Evolutionary conservation across 1,284 basidiomycete genomes (phyloP).

Genomic region (Meripilus lineatus): DNA sequence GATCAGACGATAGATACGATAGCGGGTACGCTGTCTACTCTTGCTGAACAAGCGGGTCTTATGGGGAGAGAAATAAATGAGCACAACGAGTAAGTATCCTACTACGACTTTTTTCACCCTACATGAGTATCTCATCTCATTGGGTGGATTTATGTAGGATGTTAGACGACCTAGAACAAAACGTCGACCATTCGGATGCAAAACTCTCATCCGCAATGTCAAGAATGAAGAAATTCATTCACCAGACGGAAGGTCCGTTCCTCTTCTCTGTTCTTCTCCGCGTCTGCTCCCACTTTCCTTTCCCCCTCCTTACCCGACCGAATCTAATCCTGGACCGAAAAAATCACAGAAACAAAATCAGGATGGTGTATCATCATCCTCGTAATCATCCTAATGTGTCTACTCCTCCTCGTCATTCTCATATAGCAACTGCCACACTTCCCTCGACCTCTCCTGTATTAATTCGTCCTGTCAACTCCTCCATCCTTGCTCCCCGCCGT

Average conservation of each 20-base stretch:
- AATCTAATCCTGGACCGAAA: neutral
- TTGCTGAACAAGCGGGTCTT: slow-evolving; percentile 84
- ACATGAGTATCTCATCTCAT: neutral
- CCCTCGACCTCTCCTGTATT: too few species aligned
- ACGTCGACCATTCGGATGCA: slow-evolving; percentile 70
- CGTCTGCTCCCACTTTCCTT: too few species aligned
- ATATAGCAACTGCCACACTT: too few species aligned
- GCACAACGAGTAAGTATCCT: slow-evolving; percentile 68
- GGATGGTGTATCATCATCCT: slow-evolving; percentile 66
- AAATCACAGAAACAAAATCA: slow-evolving; percentile 55
- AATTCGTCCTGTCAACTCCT: too few species aligned
- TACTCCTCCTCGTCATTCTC: slow-evolving; percentile 55
- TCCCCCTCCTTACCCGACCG: neutral
- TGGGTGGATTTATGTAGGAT: slow-evolving; percentile 46
- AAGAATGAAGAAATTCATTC: slow-evolving; percentile 75
- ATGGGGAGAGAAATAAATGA: slow-evolving; percentile 88
- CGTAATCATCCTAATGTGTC: slow-evolving; percentile 49
- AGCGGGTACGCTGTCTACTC: slow-evolving; percentile 73
- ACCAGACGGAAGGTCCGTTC: slow-evolving; percentile 71
- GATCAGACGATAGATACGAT: slow-evolving; percentile 84
- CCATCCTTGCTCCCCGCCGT: too few species aligned
- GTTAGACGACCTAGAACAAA: slow-evolving; percentile 74
- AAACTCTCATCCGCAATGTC: slow-evolving; percentile 69
- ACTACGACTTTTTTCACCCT: neutral
- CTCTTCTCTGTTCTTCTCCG: neutral